Evolutionary conservation across 2,329 filamentous ascomycete genomes (phyloP).

Genomic region (Alternaria gaisen): DNA sequence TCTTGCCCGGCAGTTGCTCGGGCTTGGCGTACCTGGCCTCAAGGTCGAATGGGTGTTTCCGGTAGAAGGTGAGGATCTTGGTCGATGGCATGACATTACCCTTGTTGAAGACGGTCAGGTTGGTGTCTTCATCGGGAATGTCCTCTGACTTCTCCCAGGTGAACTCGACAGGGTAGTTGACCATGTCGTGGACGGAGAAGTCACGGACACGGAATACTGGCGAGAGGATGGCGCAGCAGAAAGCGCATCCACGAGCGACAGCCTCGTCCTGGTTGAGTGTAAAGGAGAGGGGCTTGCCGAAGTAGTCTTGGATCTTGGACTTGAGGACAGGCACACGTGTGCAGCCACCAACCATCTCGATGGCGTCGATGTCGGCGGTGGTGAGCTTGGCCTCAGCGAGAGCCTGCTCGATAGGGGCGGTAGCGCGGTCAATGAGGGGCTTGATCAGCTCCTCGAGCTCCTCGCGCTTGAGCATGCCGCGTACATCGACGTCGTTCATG

Average conservation of each 20-base stretch:
- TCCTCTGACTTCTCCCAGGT: constrained; percentile 98
- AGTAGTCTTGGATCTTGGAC: constrained; percentile 87
- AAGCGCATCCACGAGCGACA: constrained; percentile 92
- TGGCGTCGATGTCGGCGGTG: constrained; percentile 87
- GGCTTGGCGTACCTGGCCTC: constrained; percentile 94
- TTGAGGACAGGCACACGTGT: constrained; percentile 94
- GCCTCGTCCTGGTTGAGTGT: constrained; percentile 99
- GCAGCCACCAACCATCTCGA: constrained; percentile 94
- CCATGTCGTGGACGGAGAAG: constrained; percentile 96
- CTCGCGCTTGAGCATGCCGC: constrained; percentile 87
- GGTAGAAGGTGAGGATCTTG: constrained; percentile 99
- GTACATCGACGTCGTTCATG: constrained; percentile 97
- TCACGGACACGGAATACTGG: constrained; percentile 98
- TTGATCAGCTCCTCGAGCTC: constrained; percentile 92
- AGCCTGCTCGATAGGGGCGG: constrained; percentile 83
- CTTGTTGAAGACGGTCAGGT: constrained; percentile 95
- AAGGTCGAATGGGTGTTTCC: constrained; percentile 95
- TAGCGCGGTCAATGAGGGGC: constrained; percentile 79
- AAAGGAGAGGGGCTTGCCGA: constrained; percentile 89
- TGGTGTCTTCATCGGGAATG: constrained; percentile 98
- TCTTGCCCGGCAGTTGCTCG: constrained; percentile 85
- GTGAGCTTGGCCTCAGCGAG: constrained; percentile 92
- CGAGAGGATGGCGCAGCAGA: constrained; percentile 96
- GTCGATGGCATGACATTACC: constrained; percentile 97
- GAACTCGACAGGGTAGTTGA: constrained; percentile 98